Evolutionary conservation across 2,329 filamentous ascomycete species (phyloP).

Genomic region (Metarhizium sp.): DNA sequence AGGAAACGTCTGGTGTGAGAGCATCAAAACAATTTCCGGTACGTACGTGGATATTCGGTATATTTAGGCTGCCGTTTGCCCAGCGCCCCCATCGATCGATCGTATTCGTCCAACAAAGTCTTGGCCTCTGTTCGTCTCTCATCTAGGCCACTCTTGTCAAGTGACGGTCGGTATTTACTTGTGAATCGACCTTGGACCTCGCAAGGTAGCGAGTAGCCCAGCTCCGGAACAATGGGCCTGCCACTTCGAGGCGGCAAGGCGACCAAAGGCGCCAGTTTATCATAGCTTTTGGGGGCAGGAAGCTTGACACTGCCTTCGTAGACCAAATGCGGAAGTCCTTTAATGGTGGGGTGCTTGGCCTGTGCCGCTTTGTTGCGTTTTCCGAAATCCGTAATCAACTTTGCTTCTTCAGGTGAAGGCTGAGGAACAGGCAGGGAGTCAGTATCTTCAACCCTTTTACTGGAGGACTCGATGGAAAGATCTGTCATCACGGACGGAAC

Average conservation of each 20-base stretch:
- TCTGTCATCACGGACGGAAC: slow-evolving; percentile 15
- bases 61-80: slow-evolving; percentile 36
- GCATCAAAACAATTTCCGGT: neutral
- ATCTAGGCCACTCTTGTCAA: slow-evolving; percentile 29
- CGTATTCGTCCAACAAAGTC: slow-evolving; percentile 29
- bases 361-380: slow-evolving; percentile 29
- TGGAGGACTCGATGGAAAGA: slow-evolving; percentile 17
- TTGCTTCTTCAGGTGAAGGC: slow-evolving; percentile 23
- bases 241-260: slow-evolving; percentile 30
- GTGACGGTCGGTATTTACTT: slow-evolving; percentile 29
- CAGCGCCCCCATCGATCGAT: slow-evolving; percentile 29
- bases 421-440: slow-evolving; percentile 21
- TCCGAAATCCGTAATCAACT: slow-evolving; percentile 26
- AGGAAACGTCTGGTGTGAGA: neutral
- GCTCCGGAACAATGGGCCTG: slow-evolving; percentile 27
- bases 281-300: slow-evolving; percentile 34
- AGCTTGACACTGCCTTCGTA: slow-evolving; percentile 30
- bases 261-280: slow-evolving; percentile 33
- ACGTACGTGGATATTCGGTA: slow-evolving; percentile 34
- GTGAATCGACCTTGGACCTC: slow-evolving; percentile 35
- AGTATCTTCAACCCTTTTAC: slow-evolving; percentile 25
- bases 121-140: slow-evolving; percentile 32
- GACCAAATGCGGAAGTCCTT: slow-evolving; percentile 28
- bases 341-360: slow-evolving; percentile 27
- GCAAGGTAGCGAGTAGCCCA: slow-evolving; percentile 30